Percentiles rank a stretch among this genome's conserved stretches.
Evolutionary conservation across 768 basidiomycete genomes (phyloP).

Genomic region (Serendipita sp.): DNA sequence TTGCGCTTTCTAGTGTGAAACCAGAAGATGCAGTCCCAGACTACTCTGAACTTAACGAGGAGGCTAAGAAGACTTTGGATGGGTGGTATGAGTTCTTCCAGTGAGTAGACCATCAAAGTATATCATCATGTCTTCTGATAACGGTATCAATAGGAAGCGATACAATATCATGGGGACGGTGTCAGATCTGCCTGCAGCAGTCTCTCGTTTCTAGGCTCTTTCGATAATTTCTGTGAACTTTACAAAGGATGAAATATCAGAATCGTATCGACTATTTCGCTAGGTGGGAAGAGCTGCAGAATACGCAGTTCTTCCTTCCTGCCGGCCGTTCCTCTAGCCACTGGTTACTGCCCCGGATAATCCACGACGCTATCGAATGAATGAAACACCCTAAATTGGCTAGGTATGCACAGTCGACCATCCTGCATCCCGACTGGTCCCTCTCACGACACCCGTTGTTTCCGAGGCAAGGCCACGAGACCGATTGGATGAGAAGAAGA

Average conservation of each 20-base stretch:
- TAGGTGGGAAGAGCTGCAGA: too few species aligned
- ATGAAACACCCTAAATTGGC: background rate
- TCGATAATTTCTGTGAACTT: background rate
- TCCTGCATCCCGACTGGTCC: background rate
- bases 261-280: too few species aligned
- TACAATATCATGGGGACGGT: conserved; percentile 80
- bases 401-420: background rate
- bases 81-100: conserved; percentile 83
- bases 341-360: too few species aligned
- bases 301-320: too few species aligned
- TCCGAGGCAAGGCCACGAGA: background rate
- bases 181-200: conserved; percentile 32
- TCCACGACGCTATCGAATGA: background rate
- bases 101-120: conserved; percentile 32
- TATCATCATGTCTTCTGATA: background rate
- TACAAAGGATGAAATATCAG: background rate
- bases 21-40: conserved; percentile 76
- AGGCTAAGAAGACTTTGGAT: conserved; percentile 63
- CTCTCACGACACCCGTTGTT: background rate
- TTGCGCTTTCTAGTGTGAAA: conserved; percentile 82
- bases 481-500: background rate
- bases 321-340: too few species aligned
- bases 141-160: conserved; percentile 39
- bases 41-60: conserved; percentile 56
- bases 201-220: conserved; percentile 12